These are phyloP conservation scores for Hordeum marinum DNA, from an alignment of 176 grass and related monocot species.

Conservation along the genomic window DNA sequence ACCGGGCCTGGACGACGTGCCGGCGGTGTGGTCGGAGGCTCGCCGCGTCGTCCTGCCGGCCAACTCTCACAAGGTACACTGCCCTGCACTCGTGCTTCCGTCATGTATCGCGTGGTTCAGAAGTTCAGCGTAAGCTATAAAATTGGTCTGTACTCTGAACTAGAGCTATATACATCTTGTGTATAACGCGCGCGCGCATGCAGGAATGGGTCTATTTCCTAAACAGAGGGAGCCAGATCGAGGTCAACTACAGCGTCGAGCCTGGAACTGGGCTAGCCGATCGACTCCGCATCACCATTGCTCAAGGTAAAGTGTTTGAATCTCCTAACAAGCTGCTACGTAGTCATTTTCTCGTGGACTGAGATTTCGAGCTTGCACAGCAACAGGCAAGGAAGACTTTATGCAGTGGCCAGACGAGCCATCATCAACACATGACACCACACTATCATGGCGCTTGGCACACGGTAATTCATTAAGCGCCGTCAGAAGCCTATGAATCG, in stretches of 20 bases:
- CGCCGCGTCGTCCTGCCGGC: constrained; percentile 39
- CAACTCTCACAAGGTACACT: constrained; percentile 49
- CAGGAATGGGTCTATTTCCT: constrained; percentile 74
- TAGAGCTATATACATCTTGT: not conserved
- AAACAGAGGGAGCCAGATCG: constrained; percentile 42
- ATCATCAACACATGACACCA: constrained; percentile 34
- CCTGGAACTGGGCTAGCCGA: constrained; percentile 1
- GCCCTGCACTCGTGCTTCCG: not conserved
- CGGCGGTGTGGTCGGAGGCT: constrained; percentile 43
- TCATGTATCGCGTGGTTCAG: not conserved
- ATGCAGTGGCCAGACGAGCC: constrained; percentile 46
- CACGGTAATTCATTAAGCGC: constrained; percentile 14
- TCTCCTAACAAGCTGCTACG: not conserved
- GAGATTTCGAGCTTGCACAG: not conserved
- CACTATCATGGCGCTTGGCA: constrained; percentile 44
- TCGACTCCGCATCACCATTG: constrained; percentile 50
- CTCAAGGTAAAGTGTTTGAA: constrained; percentile 30
- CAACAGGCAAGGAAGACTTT: constrained; percentile 40
- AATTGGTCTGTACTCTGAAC: not conserved
- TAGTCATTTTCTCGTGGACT: not conserved
- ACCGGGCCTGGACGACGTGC: constrained; percentile 50
- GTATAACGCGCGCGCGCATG: not conserved
- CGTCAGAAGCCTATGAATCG: not conserved
- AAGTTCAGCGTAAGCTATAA: not conserved
- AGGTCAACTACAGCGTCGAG: constrained; percentile 44